These are phyloP conservation scores for Xylaria sp. DNA, from an alignment of 2,329 filamentous ascomycete species.

Conservation along the genomic window DNA sequence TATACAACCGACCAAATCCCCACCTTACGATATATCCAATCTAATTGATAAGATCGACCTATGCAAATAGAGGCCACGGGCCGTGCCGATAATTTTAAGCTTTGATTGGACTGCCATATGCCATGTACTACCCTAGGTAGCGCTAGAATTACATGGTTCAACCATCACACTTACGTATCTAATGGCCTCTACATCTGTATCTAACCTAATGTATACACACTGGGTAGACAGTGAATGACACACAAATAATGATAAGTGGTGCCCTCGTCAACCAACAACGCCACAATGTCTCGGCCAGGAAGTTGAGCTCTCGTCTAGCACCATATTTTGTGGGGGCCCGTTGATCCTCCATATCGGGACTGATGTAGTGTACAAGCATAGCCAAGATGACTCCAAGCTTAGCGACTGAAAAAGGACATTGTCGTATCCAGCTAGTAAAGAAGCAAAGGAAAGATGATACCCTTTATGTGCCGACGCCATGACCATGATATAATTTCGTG, in stretches of 20 bases:
- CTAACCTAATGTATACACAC: neutral
- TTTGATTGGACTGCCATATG: neutral
- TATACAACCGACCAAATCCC: neutral
- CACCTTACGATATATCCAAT: neutral
- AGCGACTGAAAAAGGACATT: neutral
- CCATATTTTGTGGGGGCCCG: neutral
- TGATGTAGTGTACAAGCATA: conserved; percentile 28
- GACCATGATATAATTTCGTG: conserved; percentile 12
- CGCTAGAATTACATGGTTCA: neutral
- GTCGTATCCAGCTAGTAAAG: conserved; percentile 9
- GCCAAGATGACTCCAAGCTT: conserved; percentile 5
- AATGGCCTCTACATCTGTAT: conserved; percentile 2
- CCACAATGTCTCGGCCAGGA: conserved; percentile 3
- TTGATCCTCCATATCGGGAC: neutral
- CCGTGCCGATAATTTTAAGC: neutral
- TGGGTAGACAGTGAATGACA: neutral
- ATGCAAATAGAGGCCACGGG: neutral
- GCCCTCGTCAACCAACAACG: neutral
- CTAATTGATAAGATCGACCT: neutral
- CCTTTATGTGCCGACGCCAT: conserved; percentile 14
- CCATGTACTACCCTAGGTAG: neutral
- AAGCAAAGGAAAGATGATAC: conserved; percentile 18
- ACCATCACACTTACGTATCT: neutral
- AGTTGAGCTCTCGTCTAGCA: neutral
- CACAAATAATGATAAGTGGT: conserved; percentile 1